phyloP scores from a whole-genome alignment of 2,329 filamentous ascomycete species.

The Dactylellina sp. region DNA sequence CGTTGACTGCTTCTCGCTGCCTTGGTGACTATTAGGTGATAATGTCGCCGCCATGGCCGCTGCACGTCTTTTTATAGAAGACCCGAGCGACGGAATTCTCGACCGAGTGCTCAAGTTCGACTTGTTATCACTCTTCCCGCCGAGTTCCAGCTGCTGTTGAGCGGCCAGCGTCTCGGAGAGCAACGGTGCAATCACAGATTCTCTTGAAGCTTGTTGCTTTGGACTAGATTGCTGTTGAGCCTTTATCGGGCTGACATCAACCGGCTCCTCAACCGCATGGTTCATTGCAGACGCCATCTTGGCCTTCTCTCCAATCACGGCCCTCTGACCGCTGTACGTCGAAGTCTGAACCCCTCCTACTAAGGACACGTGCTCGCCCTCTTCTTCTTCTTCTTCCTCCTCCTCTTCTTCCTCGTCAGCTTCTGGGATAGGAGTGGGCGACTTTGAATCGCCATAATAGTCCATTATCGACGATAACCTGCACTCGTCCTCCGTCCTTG shows the following conservation, averaged over 20 bases:
- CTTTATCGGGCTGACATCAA: slow-evolving; percentile 1
- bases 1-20: slow-evolving; percentile 19
- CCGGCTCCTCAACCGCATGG: slow-evolving; percentile 25
- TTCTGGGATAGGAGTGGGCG: slow-evolving; percentile 26
- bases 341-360: slow-evolving; percentile 16
- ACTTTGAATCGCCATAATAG: slow-evolving; percentile 29
- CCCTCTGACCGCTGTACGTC: slow-evolving; percentile 8
- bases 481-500: slow-evolving; percentile 42
- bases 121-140: slow-evolving; percentile 6
- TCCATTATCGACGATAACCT: slow-evolving; percentile 51
- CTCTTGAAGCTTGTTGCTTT: slow-evolving; percentile 6
- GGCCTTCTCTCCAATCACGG: slow-evolving; percentile 18
- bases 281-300: slow-evolving; percentile 15
- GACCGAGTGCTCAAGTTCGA: slow-evolving; percentile 12
- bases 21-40: slow-evolving; percentile 4
- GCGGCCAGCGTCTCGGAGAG: slow-evolving; percentile 31
- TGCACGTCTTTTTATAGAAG: slow-evolving; percentile 39
- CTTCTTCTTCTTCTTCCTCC: slow-evolving; percentile 21
- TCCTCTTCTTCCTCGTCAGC: slow-evolving; percentile 8
- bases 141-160: slow-evolving; percentile 11
- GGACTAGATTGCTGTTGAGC: neutral
- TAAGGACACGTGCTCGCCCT: slow-evolving; percentile 37
- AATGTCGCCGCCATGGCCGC: slow-evolving; percentile 41
- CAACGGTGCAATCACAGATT: slow-evolving; percentile 31
- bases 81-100: slow-evolving; percentile 38